phyloP scores from a whole-genome alignment of 768 basidiomycete species.

The Favolaschia claudopus region DNA sequence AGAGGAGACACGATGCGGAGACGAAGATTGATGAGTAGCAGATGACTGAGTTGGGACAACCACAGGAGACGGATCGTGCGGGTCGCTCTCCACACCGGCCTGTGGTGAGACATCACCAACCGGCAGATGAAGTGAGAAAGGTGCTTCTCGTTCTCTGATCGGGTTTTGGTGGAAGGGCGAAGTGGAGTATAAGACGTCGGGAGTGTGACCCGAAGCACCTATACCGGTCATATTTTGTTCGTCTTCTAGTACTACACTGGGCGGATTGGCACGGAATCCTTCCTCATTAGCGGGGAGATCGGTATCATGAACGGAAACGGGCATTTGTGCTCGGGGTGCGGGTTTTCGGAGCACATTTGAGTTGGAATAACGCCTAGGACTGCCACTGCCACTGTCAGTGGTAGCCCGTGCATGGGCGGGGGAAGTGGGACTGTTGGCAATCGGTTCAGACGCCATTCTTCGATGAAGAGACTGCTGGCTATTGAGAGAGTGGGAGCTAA shows the following conservation, averaged over 20 bases:
- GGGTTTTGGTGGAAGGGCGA: slow-evolving; percentile 30
- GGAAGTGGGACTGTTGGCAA: slow-evolving; percentile 8
- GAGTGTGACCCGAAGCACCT: slow-evolving; percentile 47
- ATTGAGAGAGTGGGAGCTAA: slow-evolving; percentile 11
- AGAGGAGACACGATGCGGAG: slow-evolving; percentile 16
- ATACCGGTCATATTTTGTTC: slow-evolving; percentile 74
- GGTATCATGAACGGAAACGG: slow-evolving; percentile 61
- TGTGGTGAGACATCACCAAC: background rate
- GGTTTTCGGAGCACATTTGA: slow-evolving; percentile 64
- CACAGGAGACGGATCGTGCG: too few relatives aligned
- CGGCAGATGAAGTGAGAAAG: slow-evolving; percentile 1
- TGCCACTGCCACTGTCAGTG: slow-evolving; percentile 37
- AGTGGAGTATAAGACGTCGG: slow-evolving; percentile 43
- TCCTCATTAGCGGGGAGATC: slow-evolving; percentile 28
- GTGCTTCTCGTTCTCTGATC: background rate
- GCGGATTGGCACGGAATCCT: slow-evolving; percentile 51
- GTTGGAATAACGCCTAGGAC: slow-evolving; percentile 26
- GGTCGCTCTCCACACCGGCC: too few relatives aligned
- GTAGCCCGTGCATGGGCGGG: slow-evolving; percentile 42
- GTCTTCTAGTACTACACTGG: slow-evolving; percentile 60
- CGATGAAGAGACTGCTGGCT: slow-evolving; percentile 40
- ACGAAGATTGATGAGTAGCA: background rate
- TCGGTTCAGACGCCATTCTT: slow-evolving; percentile 46
- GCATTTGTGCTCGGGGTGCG: slow-evolving; percentile 68
- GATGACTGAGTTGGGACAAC: background rate